Evolutionary conservation across 177 flowering plant genomes (phyloP).

Genomic region (Vitis hybrid): DNA sequence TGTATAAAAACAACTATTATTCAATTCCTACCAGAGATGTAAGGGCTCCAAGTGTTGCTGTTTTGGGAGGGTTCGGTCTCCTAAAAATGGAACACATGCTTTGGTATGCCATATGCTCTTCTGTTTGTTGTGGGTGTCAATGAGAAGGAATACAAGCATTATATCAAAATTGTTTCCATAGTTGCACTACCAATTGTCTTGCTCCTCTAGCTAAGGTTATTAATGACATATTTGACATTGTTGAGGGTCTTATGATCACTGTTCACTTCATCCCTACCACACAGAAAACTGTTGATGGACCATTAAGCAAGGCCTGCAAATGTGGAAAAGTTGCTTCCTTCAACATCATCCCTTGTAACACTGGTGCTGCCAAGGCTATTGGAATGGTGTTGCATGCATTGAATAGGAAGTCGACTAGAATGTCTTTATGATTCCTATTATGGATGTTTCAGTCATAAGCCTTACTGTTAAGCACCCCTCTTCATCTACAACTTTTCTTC

Average conservation of each 20-base stretch:
- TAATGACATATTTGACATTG: slow-evolving; percentile 76
- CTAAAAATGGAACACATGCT: too few relatives aligned
- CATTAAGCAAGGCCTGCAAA: slow-evolving; percentile 88
- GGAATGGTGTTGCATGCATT: slow-evolving; percentile 75
- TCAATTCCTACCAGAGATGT: too few relatives aligned
- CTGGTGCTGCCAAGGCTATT: slow-evolving; percentile 96
- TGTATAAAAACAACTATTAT: slow-evolving; percentile 41
- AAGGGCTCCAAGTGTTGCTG: too few relatives aligned
- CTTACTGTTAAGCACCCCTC: slow-evolving; percentile 92
- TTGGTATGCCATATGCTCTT: slow-evolving; percentile 44
- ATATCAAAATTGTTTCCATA: slow-evolving; percentile 70
- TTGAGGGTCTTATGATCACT: slow-evolving; percentile 43
- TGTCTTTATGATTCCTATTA: slow-evolving; percentile 59
- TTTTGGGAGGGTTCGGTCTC: too few relatives aligned
- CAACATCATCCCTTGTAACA: slow-evolving; percentile 92
- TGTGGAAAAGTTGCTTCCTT: slow-evolving; percentile 90
- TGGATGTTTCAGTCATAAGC: slow-evolving; percentile 83
- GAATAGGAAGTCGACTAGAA: slow-evolving; percentile 55
- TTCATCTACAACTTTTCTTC: slow-evolving; percentile 60
- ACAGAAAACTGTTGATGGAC: slow-evolving; percentile 91
- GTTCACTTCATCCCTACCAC: slow-evolving; percentile 75
- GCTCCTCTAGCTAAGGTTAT: slow-evolving; percentile 90
- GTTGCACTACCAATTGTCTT: slow-evolving; percentile 86
- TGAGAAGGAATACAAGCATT: slow-evolving; percentile 71
- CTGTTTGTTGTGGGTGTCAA: slow-evolving; percentile 92